Evolutionary conservation across 208 protist genomes (phyloP), one percentile per base, ranked within the genome.

Genomic region (Acanthamoeba culbertsoni): DNA sequence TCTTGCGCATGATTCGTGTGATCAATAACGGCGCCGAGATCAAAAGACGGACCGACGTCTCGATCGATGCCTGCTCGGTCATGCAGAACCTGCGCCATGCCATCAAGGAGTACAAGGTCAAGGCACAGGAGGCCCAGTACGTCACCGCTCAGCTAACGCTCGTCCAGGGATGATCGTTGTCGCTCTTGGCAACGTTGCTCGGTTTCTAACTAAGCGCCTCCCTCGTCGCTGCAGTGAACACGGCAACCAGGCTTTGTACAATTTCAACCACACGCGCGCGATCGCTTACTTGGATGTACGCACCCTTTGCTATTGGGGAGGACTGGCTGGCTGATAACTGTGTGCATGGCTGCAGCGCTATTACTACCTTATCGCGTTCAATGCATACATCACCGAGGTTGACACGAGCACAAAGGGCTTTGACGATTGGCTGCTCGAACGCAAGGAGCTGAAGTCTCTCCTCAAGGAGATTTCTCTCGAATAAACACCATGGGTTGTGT

Each of bases 41-140:
- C 55, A 91, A 91, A 33, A 73, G 45, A 23, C 31, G 45, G 5
- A 53, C 45, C 20, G 86, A 91, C 40, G 40, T 73, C 23, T 31
- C 45, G 6, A 91, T 91, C 45, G 86, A 91, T 42, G 28, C 42
- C 57, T 91, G 86, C 57, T 57, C 42, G 23, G 86, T 73, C 33
- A 91, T 91, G 86, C 86, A 91, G 45, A 91, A 91, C 28, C 57
- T 91, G 59, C 86, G 86, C 33, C 45, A 91, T 33, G 86, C 86
- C 40, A 91, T 91, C 59, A 65, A 75, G 57, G 86, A 91, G 23
- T 91, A 91, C 86, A 91, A 91, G 23, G 55, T 46, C 57, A 91
- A 91, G 86, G 45, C 57, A 20, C 35, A 91, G 23, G 42, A 75
- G 31, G 51, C 86, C 2, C 33, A 91, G 57, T 77, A 37, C 18